phyloP scores from a whole-genome alignment of 2,329 filamentous ascomycete genomes.

The Cladosporium halotolerans region DNA sequence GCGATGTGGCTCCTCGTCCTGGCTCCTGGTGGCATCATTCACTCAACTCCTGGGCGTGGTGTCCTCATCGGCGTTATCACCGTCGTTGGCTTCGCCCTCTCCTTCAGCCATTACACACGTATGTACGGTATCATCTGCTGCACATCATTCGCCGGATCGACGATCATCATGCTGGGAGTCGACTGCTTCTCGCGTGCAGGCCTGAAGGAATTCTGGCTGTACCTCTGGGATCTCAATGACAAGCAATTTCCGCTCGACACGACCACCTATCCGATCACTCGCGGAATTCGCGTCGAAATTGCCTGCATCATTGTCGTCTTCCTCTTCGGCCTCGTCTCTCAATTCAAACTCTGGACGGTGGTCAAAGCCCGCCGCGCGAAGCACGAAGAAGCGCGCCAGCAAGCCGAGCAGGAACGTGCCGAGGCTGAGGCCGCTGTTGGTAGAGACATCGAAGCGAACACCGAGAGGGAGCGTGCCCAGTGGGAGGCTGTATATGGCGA shows the following conservation, averaged over 20 bases:
- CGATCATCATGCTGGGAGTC: slow-evolving; percentile 71
- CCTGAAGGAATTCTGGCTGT: slow-evolving; percentile 93
- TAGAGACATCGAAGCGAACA: slow-evolving; percentile 57
- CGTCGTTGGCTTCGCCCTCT: slow-evolving; percentile 62
- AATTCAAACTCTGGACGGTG: slow-evolving; percentile 79
- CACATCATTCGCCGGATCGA: slow-evolving; percentile 77
- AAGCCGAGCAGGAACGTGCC: slow-evolving; percentile 53
- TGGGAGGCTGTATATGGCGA: slow-evolving; percentile 78
- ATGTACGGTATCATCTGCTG: slow-evolving; percentile 69
- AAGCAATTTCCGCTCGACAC: slow-evolving; percentile 72
- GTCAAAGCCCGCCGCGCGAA: slow-evolving; percentile 51
- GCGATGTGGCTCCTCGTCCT: slow-evolving; percentile 87
- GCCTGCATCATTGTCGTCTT: slow-evolving; percentile 70
- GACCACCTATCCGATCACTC: slow-evolving; percentile 75
- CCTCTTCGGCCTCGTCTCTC: slow-evolving; percentile 71
- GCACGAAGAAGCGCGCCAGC: slow-evolving; percentile 40
- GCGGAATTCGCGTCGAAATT: slow-evolving; percentile 78
- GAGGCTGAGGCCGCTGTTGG: slow-evolving; percentile 66
- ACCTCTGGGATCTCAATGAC: slow-evolving; percentile 77
- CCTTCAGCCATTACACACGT: slow-evolving; percentile 71
- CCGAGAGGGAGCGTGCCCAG: slow-evolving; percentile 53
- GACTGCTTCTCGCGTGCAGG: slow-evolving; percentile 89
- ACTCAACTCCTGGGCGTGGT: slow-evolving; percentile 54
- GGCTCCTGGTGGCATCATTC: slow-evolving; percentile 67
- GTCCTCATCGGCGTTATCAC: slow-evolving; percentile 73